Evolutionary conservation across 2,329 filamentous ascomycete genomes (phyloP).

Genomic region (Aspergillus floridensis): DNA sequence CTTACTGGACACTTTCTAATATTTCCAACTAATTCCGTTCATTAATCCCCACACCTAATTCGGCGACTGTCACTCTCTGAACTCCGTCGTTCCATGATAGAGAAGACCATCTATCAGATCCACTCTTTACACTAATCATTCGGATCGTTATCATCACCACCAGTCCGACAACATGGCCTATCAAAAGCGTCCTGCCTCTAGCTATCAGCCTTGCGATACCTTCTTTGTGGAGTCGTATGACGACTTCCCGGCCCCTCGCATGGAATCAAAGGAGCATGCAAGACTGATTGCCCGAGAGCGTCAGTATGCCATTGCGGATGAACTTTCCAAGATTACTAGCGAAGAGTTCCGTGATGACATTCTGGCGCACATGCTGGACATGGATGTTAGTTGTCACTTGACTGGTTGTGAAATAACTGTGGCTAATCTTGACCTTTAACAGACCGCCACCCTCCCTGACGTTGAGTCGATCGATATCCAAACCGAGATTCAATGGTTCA

Average conservation of each 20-base stretch:
- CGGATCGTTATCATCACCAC: constrained; percentile 20
- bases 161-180: constrained; percentile 53
- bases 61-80: constrained; percentile 53
- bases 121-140: constrained; percentile 35
- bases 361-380: constrained; percentile 87
- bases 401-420: neutral
- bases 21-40: constrained; percentile 59
- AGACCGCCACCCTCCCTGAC: constrained; percentile 86
- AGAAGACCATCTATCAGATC: constrained; percentile 41
- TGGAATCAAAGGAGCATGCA: constrained; percentile 71
- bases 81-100: constrained; percentile 42
- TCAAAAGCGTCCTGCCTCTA: constrained; percentile 50
- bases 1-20: constrained; percentile 47
- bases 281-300: constrained; percentile 76
- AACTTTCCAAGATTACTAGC: constrained; percentile 78
- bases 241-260: constrained; percentile 50
- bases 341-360: constrained; percentile 95
- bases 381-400: constrained; percentile 63
- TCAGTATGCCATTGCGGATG: constrained; percentile 83
- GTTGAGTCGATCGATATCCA: constrained; percentile 98
- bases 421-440: constrained; percentile 26
- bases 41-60: constrained; percentile 45
- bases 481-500: constrained; percentile 99
- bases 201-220: constrained; percentile 64
- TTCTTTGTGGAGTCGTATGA: constrained; percentile 65